Conservation (phyloP, 192 early-diverging fungal genomes). For the Obelidium mucronatum region DNA sequence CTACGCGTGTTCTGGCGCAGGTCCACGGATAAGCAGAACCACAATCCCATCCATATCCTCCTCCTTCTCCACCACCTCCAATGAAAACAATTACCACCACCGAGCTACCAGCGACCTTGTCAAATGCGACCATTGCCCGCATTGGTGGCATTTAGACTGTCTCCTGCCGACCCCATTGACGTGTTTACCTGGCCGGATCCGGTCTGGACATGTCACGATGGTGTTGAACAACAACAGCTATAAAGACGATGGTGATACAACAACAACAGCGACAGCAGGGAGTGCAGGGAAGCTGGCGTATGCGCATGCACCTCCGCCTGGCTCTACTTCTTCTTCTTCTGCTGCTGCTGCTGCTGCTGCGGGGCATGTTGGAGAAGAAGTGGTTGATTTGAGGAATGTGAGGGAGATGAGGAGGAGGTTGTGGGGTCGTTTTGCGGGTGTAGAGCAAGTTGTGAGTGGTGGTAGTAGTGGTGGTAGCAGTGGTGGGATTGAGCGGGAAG, state of each 20-base stretch:
- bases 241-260: too few species aligned
- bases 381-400: conserved; percentile 1
- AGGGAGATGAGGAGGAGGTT: not conserved
- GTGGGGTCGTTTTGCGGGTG: too few species aligned
- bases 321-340: too few species aligned
- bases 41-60: conserved; percentile 10
- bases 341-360: conserved; percentile 6
- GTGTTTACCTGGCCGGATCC: conserved; percentile 37
- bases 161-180: conserved; percentile 50
- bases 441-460: not conserved
- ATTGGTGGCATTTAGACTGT: conserved; percentile 65
- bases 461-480: not conserved
- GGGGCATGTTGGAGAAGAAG: not conserved
- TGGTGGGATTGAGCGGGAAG: not conserved
- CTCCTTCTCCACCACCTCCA: conserved; percentile 36
- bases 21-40: conserved; percentile 30
- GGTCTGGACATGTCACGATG: conserved; percentile 25
- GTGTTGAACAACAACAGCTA: too few species aligned
- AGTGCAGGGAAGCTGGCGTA: conserved; percentile 31
- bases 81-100: conserved; percentile 12
- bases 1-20: conserved; percentile 34
- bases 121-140: conserved; percentile 58
- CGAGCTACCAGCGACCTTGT: conserved; percentile 33
- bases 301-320: too few species aligned
- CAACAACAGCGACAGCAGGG: too few species aligned